Conservation (phyloP, 2,329 filamentous ascomycete genomes). For the Aureobasidium subglaciale region DNA sequence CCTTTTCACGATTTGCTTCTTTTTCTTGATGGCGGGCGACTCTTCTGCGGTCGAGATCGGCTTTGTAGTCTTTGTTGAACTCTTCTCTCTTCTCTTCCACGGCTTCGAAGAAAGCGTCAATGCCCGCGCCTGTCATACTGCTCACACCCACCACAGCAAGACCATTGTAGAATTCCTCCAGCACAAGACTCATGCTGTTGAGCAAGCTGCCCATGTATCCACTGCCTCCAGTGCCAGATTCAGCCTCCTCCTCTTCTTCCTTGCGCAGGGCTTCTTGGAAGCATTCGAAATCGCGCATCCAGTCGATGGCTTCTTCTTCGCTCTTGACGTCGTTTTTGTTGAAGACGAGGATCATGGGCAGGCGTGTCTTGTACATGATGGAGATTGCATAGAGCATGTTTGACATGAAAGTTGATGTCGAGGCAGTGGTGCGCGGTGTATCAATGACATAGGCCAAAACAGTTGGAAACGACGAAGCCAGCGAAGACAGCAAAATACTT, state of each 20-base stretch:
- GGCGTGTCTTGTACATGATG: slow-evolving; percentile 96
- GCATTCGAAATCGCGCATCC: slow-evolving; percentile 98
- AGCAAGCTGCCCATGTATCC: slow-evolving; percentile 95
- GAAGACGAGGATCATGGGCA: slow-evolving; percentile 98
- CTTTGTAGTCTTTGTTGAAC: slow-evolving; percentile 84
- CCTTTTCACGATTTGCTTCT: slow-evolving; percentile 63
- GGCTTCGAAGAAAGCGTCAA: slow-evolving; percentile 88
- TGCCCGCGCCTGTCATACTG: slow-evolving; percentile 82
- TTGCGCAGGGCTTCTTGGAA: slow-evolving; percentile 79
- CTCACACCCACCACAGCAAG: slow-evolving; percentile 89
- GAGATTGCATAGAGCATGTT: slow-evolving; percentile 99
- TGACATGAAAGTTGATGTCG: slow-evolving; percentile 96
- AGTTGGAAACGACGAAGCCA: slow-evolving; percentile 91
- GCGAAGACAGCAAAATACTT: slow-evolving; percentile 83
- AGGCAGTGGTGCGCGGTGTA: slow-evolving; percentile 80
- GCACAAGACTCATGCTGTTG: slow-evolving; percentile 95
- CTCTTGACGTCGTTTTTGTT: slow-evolving; percentile 98
- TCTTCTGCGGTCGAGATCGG: slow-evolving; percentile 75
- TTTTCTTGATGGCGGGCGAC: slow-evolving; percentile 71
- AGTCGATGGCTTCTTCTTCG: slow-evolving; percentile 84
- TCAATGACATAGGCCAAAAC: slow-evolving; percentile 97
- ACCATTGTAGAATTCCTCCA: slow-evolving; percentile 96
- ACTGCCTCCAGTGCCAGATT: slow-evolving; percentile 64
- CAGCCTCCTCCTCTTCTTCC: slow-evolving; percentile 66
- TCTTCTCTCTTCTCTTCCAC: slow-evolving; percentile 82